phyloP scores from a whole-genome alignment of 257 asterid species.

The Solanum rostratum region DNA sequence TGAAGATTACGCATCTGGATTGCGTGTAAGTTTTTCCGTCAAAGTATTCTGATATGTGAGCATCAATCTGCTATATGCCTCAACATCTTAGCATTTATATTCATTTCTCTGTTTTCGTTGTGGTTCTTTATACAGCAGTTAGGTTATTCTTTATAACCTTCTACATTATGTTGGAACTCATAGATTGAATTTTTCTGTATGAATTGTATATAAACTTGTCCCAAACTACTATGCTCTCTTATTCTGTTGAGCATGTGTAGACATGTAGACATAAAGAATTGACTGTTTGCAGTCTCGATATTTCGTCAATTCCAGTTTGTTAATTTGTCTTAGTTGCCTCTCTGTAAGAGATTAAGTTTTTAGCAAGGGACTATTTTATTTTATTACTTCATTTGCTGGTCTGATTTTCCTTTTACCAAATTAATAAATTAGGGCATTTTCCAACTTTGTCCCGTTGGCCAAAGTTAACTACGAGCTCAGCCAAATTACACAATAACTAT shows the following conservation, averaged over 20 bases:
- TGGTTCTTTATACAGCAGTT: not conserved
- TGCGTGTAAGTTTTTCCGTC: constrained; percentile 50
- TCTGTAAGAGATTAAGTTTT: not conserved
- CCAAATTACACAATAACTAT: not conserved
- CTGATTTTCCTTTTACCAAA: not conserved
- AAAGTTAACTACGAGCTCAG: not conserved
- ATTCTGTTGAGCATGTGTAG: not conserved
- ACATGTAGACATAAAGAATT: not conserved
- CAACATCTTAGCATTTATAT: not conserved
- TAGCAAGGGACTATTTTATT: not conserved
- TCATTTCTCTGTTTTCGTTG: not conserved
- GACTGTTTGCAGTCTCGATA: not conserved
- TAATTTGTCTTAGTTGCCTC: not conserved
- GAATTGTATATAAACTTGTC: not conserved
- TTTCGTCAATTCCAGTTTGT: not conserved
- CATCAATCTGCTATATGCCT: not conserved
- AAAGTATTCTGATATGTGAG: not conserved
- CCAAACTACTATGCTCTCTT: not conserved
- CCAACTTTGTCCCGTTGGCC: not conserved
- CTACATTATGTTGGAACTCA: not conserved
- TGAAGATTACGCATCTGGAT: constrained; percentile 93
- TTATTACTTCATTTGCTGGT: not conserved
- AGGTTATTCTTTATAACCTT: not conserved
- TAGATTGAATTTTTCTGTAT: not conserved
- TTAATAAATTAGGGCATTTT: not conserved